Evolutionary conservation across 2,329 filamentous ascomycete species (phyloP).

Genomic region (Clonostachys chloroleuca): DNA sequence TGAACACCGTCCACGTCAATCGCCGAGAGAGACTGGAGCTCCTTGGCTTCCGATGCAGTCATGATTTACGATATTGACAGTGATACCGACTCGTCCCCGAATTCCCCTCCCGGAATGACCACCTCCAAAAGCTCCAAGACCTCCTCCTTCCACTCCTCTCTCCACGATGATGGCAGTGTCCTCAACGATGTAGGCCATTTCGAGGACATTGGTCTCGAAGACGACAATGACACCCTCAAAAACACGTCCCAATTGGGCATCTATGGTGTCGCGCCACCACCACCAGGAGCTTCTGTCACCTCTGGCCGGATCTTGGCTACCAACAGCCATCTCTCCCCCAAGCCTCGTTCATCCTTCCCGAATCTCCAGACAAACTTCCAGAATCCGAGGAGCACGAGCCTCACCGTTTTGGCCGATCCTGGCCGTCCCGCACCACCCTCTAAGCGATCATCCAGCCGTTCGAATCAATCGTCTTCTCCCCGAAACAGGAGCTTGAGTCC

Average conservation of each 20-base stretch:
- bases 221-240: slow-evolving; percentile 46
- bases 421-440: slow-evolving; percentile 18
- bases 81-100: slow-evolving; percentile 12
- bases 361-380: slow-evolving; percentile 40
- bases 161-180: slow-evolving; percentile 62
- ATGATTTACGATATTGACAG: background rate
- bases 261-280: slow-evolving; percentile 14
- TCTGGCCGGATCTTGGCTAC: slow-evolving; percentile 21
- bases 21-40: no score
- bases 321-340: slow-evolving; percentile 15
- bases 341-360: slow-evolving; percentile 36
- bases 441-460: slow-evolving; percentile 11
- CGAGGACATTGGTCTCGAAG: slow-evolving; percentile 84
- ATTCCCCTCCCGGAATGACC: slow-evolving; percentile 59
- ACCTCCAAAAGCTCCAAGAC: slow-evolving; percentile 86
- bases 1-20: no score
- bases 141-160: slow-evolving; percentile 79
- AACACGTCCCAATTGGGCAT: slow-evolving; percentile 37
- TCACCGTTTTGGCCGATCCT: slow-evolving; percentile 27
- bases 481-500: slow-evolving; percentile 50
- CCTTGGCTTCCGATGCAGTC: background rate
- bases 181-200: slow-evolving; percentile 77
- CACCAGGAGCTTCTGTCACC: slow-evolving; percentile 6
- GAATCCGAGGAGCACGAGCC: slow-evolving; percentile 48
- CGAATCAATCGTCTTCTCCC: slow-evolving; percentile 27